Evolutionary conservation across 2,329 filamentous ascomycete species (phyloP).

Genomic region (Colletotrichum noveboracense): DNA sequence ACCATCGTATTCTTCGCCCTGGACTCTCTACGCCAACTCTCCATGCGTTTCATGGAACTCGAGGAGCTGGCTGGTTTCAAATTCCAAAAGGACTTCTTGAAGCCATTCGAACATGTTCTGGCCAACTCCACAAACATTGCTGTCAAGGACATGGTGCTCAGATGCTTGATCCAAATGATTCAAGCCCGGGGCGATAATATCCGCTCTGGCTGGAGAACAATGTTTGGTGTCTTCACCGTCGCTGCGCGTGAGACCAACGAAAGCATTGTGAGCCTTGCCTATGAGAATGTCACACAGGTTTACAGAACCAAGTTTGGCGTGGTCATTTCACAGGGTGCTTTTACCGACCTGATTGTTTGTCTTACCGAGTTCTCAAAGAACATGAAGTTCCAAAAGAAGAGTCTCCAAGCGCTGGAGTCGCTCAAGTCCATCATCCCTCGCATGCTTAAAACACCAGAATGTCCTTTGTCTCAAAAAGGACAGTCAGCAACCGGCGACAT

Average conservation of each 20-base stretch:
- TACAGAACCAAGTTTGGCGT: slow-evolving; percentile 96
- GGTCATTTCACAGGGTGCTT: slow-evolving; percentile 94
- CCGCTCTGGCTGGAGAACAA: slow-evolving; percentile 96
- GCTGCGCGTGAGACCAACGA: slow-evolving; percentile 93
- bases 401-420: slow-evolving; percentile 91
- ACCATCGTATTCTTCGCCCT: slow-evolving; percentile 97
- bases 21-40: slow-evolving; percentile 92
- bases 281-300: slow-evolving; percentile 94
- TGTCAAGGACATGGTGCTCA: slow-evolving; percentile 96
- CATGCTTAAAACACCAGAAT: slow-evolving; percentile 96
- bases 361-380: slow-evolving; percentile 99
- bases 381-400: slow-evolving; percentile 98
- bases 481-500: slow-evolving; percentile 38
- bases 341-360: slow-evolving; percentile 95
- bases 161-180: slow-evolving; percentile 98
- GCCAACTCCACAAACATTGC: slow-evolving; percentile 88
- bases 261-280: slow-evolving; percentile 94
- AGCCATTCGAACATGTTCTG: slow-evolving; percentile 97
- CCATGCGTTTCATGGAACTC: slow-evolving; percentile 99
- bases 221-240: slow-evolving; percentile 99
- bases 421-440: slow-evolving; percentile 92
- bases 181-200: slow-evolving; percentile 97
- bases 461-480: slow-evolving; percentile 77
- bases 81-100: slow-evolving; percentile 99
- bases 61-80: slow-evolving; percentile 98